These are phyloP conservation scores for Erigeron canadensis DNA, from an alignment of 129 eudicot genomes.

Conservation along the genomic window DNA sequence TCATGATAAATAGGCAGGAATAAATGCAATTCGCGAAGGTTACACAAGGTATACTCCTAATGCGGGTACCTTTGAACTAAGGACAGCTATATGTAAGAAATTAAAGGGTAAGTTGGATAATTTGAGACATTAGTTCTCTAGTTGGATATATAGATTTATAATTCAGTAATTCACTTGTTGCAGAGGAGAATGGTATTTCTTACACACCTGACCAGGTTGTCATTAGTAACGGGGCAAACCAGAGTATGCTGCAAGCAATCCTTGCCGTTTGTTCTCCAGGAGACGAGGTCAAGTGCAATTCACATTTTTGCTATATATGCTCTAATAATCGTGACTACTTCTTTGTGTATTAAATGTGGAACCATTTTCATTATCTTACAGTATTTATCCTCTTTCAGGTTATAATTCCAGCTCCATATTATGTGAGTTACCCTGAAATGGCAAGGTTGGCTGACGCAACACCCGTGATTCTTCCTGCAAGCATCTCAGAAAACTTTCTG, in stretches of 20 bases:
- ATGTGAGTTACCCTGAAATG: constrained; percentile 99
- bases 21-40: constrained; percentile 88
- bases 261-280: constrained; percentile 99
- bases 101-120: constrained; percentile 55
- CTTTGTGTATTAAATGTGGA: neutral
- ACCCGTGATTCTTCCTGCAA: constrained; percentile 84
- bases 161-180: constrained; percentile 2
- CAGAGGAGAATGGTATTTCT: constrained; percentile 86
- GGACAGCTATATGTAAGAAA: constrained; percentile 83
- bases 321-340: neutral
- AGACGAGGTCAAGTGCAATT: constrained; percentile 63
- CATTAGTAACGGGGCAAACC: constrained; percentile 96
- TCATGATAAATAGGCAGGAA: constrained; percentile 61
- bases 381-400: constrained; percentile 45
- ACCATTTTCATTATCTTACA: neutral
- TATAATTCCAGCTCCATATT: constrained; percentile 88
- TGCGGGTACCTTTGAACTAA: constrained; percentile 88
- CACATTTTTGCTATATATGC: constrained; percentile 10
- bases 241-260: constrained; percentile 85
- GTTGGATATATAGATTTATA: neutral
- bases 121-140: neutral
- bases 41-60: constrained; percentile 92
- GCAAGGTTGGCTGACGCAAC: constrained; percentile 92
- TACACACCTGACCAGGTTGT: constrained; percentile 91
- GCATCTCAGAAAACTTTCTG: constrained; percentile 81